Evolutionary conservation across 2,329 filamentous ascomycete genomes (phyloP), one percentile per base, ranked within the genome.

Genomic region (Plectosphaerella plurivora): DNA sequence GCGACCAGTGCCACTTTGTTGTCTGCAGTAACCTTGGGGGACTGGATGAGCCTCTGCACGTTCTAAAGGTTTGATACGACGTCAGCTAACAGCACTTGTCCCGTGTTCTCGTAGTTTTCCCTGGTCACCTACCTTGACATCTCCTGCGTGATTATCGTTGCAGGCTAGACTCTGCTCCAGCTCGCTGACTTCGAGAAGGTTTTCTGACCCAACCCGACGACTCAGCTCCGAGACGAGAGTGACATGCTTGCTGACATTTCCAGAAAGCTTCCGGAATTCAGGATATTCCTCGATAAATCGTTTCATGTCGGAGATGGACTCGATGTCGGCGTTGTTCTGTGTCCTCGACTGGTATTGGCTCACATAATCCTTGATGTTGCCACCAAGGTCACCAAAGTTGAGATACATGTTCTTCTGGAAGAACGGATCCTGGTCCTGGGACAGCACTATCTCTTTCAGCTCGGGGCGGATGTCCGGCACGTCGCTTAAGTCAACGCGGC

Each of bases 371-470:
- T 97, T 97, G 66, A 97, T 96, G 61, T 95, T 97, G 41, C 93
- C 89, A 11, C 94, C 92, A 6, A 99, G 79, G 60, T 97, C 92
- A 51, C 93, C 92, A 68, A 97, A 99, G 67, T 97, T 97, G 63
- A 96, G 82, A 61, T 92, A 97, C 92, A 97, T 97, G 70, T 97
- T 97, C 75, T 97, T 97, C 71, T 81, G 97, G 76, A 99, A 99
- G 73, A 99, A 99, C 0, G 94, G 92, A 64, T 99, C 94, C 70
- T 99, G 94, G 58, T 99, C 94, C 69, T 94, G 92, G 1, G 93
- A 96, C 36, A 99, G 74, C 3, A 97, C 92, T 53, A 99, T 94
- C 71, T 99, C 94, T 64, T 88, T 92, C 51, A 97, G 77, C 67
- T 97, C 93, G 1, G 90, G 88, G 15, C 89, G 80, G 52, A 95